Percentiles rank a stretch among this genome's conserved stretches.
Conservation (phyloP, 2,329 filamentous ascomycete species). For the Aspergillus thermomutatus region DNA sequence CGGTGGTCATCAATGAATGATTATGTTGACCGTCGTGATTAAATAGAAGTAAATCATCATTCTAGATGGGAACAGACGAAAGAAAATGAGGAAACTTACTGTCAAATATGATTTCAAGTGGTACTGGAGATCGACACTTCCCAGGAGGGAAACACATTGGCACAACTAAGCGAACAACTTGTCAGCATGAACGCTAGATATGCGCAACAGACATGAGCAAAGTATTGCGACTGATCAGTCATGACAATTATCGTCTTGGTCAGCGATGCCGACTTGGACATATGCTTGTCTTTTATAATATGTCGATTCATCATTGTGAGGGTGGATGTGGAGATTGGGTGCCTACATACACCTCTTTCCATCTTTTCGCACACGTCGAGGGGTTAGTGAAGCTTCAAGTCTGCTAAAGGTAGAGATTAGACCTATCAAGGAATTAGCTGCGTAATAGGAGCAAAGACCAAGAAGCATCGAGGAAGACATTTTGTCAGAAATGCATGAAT, state of each 20-base stretch:
- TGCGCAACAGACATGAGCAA: slow-evolving; percentile 12
- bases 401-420: neutral
- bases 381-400: neutral
- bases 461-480: slow-evolving; percentile 10
- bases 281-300: slow-evolving; percentile 90
- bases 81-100: slow-evolving; percentile 17
- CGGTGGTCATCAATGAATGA: slow-evolving; percentile 71
- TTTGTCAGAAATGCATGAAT: slow-evolving; percentile 59
- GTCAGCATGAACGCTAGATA: slow-evolving; percentile 26
- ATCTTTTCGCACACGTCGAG: neutral
- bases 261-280: slow-evolving; percentile 68
- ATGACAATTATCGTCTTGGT: slow-evolving; percentile 53
- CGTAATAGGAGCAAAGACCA: slow-evolving; percentile 2
- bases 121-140: neutral
- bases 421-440: slow-evolving; percentile 1
- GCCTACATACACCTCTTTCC: slow-evolving; percentile 22
- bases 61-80: slow-evolving; percentile 27
- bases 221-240: slow-evolving; percentile 41
- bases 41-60: slow-evolving; percentile 66
- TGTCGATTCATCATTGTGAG: slow-evolving; percentile 76
- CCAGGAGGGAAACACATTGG: neutral
- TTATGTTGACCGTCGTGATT: slow-evolving; percentile 91
- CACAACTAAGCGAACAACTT: slow-evolving; percentile 17
- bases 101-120: slow-evolving; percentile 6
- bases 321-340: slow-evolving; percentile 19